phyloP scores from a whole-genome alignment of 345 rosid species.

The Citrus cavaleriei region DNA sequence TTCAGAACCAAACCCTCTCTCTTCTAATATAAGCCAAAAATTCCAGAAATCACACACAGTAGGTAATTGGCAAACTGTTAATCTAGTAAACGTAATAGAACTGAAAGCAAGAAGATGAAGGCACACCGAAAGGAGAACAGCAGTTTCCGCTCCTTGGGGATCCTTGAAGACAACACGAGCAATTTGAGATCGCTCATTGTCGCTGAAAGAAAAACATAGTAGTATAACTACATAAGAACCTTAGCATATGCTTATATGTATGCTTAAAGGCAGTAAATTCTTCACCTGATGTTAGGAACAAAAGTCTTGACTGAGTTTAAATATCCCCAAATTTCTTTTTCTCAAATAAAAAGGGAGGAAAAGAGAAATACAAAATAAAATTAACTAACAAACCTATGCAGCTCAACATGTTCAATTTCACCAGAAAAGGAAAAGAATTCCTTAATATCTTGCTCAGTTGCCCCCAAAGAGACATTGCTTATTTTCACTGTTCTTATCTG shows the following conservation, averaged over 20 bases:
- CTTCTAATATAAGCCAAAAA: not conserved
- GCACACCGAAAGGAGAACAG: slow-evolving; percentile 79
- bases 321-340: not conserved
- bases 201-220: slow-evolving; percentile 31
- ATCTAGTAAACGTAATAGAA: not conserved
- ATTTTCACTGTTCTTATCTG: slow-evolving; percentile 77
- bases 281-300: not conserved
- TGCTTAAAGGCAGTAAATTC: not conserved
- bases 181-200: slow-evolving; percentile 54
- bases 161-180: slow-evolving; percentile 89
- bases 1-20: not conserved
- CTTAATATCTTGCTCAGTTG: slow-evolving; percentile 68
- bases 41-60: not conserved
- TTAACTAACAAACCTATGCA: slow-evolving; percentile 42
- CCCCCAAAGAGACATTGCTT: slow-evolving; percentile 65
- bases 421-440: slow-evolving; percentile 97
- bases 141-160: slow-evolving; percentile 86
- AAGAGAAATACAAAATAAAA: not conserved
- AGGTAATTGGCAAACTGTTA: not conserved
- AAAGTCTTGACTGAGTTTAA: not conserved
- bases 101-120: not conserved
- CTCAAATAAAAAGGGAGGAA: not conserved
- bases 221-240: not conserved
- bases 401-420: slow-evolving; percentile 66
- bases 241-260: not conserved